Evolutionary conservation across 1,284 basidiomycete genomes (phyloP), one percentile per base, ranked within the genome.

Genomic region (Fomes fomentarius): DNA sequence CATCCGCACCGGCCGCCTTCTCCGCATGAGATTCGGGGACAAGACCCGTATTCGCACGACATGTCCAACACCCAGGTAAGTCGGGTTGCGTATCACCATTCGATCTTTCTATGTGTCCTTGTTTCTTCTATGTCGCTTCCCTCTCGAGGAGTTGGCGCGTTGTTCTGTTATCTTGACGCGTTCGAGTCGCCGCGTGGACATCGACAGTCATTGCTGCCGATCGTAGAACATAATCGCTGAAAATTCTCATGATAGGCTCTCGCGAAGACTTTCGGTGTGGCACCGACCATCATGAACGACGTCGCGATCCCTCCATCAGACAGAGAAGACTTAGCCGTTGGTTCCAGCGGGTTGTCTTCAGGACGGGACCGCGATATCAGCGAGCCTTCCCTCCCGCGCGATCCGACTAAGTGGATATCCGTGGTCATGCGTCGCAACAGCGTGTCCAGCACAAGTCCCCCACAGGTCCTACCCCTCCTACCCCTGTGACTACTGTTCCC

Each of bases 191-290:
- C n/a, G n/a, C n/a, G n/a, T n/a, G n/a, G n/a, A n/a, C n/a, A n/a
- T n/a, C n/a, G n/a, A n/a, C n/a, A n/a, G n/a, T n/a, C n/a, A n/a
- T n/a, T n/a, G n/a, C n/a, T n/a, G n/a, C n/a, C n/a, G n/a, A n/a
- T n/a, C n/a, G n/a, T n/a, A n/a, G n/a, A n/a, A n/a, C n/a, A n/a
- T n/a, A n/a, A n/a, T 31, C 40, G 49, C 28, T 38, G 25, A 15
- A 5, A 46, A 42, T 10, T 41, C 52, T 44, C 22, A 54, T 30
- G 51, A n/a, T 58, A 84, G 77, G 81, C 88, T 12, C 78, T 92
- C 37, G 89, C 86, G 44, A 89, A 86, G 72, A 85, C 79, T 64
- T 92, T 92, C 65, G 90, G 90, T 50, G 89, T 92, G 24, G 81
- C 85, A 47, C 74, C 81, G 21, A 77, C 79, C 33, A 90, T 92